Conservation (phyloP, 257 asterid species). For the Voacanga thouarsii region DNA sequence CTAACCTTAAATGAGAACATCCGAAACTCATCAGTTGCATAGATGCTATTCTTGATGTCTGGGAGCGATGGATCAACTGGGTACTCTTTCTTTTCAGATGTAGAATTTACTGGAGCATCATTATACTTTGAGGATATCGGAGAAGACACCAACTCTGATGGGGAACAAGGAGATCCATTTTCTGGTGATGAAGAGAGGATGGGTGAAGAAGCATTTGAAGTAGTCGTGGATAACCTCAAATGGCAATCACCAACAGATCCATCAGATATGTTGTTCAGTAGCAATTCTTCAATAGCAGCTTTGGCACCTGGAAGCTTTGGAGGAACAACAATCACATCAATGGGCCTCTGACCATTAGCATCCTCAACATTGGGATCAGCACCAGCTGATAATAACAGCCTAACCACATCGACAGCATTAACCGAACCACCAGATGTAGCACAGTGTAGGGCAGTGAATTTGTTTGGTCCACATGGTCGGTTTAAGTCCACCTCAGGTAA, state of each 20-base stretch:
- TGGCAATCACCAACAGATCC: constrained; percentile 56
- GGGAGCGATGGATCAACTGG: constrained; percentile 94
- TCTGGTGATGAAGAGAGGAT: constrained; percentile 60
- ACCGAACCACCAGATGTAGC: constrained; percentile 80
- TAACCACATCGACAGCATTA: constrained; percentile 48
- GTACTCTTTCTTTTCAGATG: constrained; percentile 72
- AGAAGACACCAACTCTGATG: constrained; percentile 44
- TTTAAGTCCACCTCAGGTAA: constrained; percentile 83
- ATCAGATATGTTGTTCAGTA: constrained; percentile 51
- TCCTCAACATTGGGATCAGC: constrained; percentile 83
- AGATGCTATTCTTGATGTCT: constrained; percentile 78
- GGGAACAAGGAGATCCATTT: constrained; percentile 68
- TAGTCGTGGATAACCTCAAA: constrained; percentile 32
- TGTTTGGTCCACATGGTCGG: constrained; percentile 62
- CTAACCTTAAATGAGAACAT: constrained; percentile 92
- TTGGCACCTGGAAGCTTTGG: constrained; percentile 47
- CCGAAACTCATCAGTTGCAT: constrained; percentile 85
- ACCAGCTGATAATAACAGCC: constrained; percentile 77
- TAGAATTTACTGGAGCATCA: constrained; percentile 40
- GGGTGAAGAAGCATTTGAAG: constrained; percentile 62
- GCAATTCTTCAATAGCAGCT: constrained; percentile 61
- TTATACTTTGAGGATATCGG: constrained; percentile 39
- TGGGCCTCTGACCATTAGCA: constrained; percentile 53
- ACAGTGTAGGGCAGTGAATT: constrained; percentile 93
- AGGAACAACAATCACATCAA: constrained; percentile 61